Percentiles rank a stretch among this genome's conserved stretches.
These are phyloP conservation scores for Rhodotorula sp. DNA, from an alignment of 1,284 basidiomycete species.

Conservation along the genomic window DNA sequence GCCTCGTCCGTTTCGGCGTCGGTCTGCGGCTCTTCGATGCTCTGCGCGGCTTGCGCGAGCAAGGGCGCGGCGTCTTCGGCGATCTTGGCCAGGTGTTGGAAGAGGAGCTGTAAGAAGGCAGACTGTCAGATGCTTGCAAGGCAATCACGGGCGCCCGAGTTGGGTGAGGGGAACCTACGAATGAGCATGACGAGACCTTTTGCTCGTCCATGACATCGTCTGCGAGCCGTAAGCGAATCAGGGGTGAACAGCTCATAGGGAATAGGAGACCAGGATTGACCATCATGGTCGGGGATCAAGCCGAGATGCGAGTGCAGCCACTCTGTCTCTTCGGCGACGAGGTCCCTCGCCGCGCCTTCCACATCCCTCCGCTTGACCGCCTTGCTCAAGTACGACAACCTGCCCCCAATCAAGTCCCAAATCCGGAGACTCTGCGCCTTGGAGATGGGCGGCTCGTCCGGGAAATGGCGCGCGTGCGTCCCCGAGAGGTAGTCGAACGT, in stretches of 20 bases:
- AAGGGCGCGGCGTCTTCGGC: slow-evolving; percentile 27
- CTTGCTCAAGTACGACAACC: slow-evolving; percentile 34
- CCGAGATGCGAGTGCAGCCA: slow-evolving; percentile 39
- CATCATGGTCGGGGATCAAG: slow-evolving; percentile 12
- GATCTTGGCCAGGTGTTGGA: slow-evolving; percentile 43
- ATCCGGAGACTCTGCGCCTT: slow-evolving; percentile 31
- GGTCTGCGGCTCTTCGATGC: slow-evolving; percentile 5
- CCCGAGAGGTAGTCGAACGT: slow-evolving; percentile 50
- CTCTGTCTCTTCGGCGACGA: slow-evolving; percentile 40
- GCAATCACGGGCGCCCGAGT: too few species aligned
- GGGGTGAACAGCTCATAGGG: background rate
- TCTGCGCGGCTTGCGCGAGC: background rate
- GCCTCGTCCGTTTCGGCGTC: slow-evolving; percentile 5
- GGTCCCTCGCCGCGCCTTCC: slow-evolving; percentile 36
- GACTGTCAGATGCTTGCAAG: too few species aligned
- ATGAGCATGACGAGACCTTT: slow-evolving; percentile 42
- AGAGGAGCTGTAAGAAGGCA: slow-evolving; percentile 32
- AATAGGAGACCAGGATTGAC: background rate
- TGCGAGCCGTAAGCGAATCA: background rate
- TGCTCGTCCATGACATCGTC: slow-evolving; percentile 46
- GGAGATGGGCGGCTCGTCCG: slow-evolving; percentile 18
- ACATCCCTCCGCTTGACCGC: slow-evolving; percentile 38
- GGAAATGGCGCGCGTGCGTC: slow-evolving; percentile 24
- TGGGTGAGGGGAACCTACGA: slow-evolving; percentile 14
- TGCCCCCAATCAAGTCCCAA: slow-evolving; percentile 43